Base-by-base conservation (phyloP, 345 rosid species). In the Turritis glabra region DNA sequence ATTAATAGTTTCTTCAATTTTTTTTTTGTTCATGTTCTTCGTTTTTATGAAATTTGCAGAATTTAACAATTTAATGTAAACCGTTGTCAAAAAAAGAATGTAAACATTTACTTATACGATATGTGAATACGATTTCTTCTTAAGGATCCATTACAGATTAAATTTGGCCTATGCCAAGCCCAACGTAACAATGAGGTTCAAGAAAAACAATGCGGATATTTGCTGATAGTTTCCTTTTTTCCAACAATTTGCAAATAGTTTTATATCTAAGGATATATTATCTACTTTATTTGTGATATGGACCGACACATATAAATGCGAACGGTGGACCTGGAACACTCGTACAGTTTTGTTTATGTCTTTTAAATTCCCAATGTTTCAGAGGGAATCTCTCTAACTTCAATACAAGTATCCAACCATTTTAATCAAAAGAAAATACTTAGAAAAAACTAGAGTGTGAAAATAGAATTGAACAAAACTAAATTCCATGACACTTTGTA, bases 341-440 rank as follows among this genome's bases (percentile, higher is more conserved):
- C 11, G 63, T 66, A 48, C 77, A 77, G 62, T 64, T 77, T 72
- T 77, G 73, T 72, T 71, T 77, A 64, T 77, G 77, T 72, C 73
- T 77, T 77, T 77, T 72, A 67, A 52, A 29, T 72, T 77, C 77
- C 73, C 81, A 72, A 77, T 65, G 81, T 77, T 77, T 48, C 77
- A 66, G 55, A 77, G 38, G 62, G 81, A 72, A 77, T 77, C 81
- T 77, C 64, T 72, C 77, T 32, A 69, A 50, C 58, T 65, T 59
- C 81, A 72, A 71, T 43, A 63, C 80, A 33, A 43, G 3, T 44
- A 48, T 15, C 8, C 63, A 23, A 44, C 40, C 60, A 22, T 14
- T 63, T 62, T 9, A 29, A 52, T 51, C 35, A 17, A 26, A n/a
- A 33, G 2, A 65, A 43, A 32, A 21, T 23, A 30, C 22, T 43